phyloP scores from a whole-genome alignment of 768 basidiomycete species.

The Trametes coccinea region DNA sequence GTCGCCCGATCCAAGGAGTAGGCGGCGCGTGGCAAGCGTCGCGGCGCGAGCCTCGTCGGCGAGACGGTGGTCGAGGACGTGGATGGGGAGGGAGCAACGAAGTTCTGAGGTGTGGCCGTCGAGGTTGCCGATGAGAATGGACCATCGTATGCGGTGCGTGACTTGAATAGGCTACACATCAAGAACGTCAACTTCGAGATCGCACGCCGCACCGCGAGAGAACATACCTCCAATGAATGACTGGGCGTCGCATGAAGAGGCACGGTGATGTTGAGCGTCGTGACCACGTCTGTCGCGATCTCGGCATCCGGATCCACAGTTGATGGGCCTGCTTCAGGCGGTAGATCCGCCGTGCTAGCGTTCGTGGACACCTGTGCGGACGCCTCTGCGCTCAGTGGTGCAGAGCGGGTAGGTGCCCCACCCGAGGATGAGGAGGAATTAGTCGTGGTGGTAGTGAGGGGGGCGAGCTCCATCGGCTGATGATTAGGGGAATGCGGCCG shows the following conservation, averaged over 20 bases:
- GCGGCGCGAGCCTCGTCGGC: slow-evolving; percentile 73
- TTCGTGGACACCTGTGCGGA: slow-evolving; percentile 10
- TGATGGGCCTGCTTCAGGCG: slow-evolving; percentile 14
- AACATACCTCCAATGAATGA: slow-evolving; percentile 55
- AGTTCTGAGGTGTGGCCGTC: slow-evolving; percentile 94
- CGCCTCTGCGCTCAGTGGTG: background rate
- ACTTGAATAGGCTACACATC: slow-evolving; percentile 57
- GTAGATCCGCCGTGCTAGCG: slow-evolving; percentile 9
- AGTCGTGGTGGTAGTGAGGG: slow-evolving; percentile 29
- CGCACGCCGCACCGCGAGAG: background rate
- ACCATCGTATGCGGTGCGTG: slow-evolving; percentile 81
- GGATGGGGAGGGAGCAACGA: slow-evolving; percentile 89
- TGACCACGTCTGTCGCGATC: slow-evolving; percentile 50
- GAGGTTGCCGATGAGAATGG: slow-evolving; percentile 73
- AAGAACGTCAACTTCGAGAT: background rate
- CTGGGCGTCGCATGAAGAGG: slow-evolving; percentile 67
- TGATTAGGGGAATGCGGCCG: slow-evolving; percentile 19
- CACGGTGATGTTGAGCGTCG: slow-evolving; percentile 59
- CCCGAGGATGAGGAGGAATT: slow-evolving; percentile 26
- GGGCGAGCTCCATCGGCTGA: slow-evolving; percentile 26
- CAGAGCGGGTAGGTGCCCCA: slow-evolving; percentile 3
- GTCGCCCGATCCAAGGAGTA: slow-evolving; percentile 52
- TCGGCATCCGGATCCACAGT: slow-evolving; percentile 15
- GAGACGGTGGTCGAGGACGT: slow-evolving; percentile 74
- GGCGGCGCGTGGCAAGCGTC: slow-evolving; percentile 72